Conservation (phyloP, 805 yeast species). For the Debaryomyces tyrocola region DNA sequence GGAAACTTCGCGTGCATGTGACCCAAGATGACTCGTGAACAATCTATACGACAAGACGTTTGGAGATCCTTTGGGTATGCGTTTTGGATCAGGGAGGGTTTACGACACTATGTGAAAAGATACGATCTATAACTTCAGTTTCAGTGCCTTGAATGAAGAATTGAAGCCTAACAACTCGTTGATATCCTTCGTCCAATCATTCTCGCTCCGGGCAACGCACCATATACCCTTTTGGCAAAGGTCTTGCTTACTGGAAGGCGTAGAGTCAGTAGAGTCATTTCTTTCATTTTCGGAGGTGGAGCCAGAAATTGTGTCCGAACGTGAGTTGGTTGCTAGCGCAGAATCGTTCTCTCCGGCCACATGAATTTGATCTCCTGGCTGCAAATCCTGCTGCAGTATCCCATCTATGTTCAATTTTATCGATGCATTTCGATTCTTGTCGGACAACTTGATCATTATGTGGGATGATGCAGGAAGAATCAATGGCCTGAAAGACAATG, state of each 20-base stretch:
- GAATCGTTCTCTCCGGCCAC: slow-evolving; percentile 67
- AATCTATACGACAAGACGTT: too few species aligned
- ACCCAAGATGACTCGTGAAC: too few species aligned
- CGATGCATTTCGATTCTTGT: slow-evolving; percentile 41
- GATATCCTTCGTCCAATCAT: slow-evolving; percentile 91
- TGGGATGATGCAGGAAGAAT: slow-evolving; percentile 78
- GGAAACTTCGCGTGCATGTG: too few species aligned
- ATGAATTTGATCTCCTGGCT: slow-evolving; percentile 78
- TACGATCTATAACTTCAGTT: neutral
- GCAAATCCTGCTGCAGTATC: slow-evolving; percentile 64
- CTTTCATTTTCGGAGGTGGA: neutral
- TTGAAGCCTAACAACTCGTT: slow-evolving; percentile 89
- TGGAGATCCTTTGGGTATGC: neutral
- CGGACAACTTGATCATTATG: slow-evolving; percentile 59
- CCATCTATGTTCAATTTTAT: slow-evolving; percentile 80
- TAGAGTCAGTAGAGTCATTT: neutral
- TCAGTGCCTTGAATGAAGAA: slow-evolving; percentile 59
- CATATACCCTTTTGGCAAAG: slow-evolving; percentile 60
- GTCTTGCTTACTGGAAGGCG: neutral
- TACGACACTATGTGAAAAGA: neutral
- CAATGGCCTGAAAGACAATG: slow-evolving; percentile 86
- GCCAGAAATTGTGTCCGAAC: neutral
- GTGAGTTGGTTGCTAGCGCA: slow-evolving; percentile 27
- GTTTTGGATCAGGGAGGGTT: neutral
- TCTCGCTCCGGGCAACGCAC: slow-evolving; percentile 80